A percentile compares a stretch with the other conserved stretches of the same genome.
These are phyloP conservation scores for Anthoceros angustus DNA, from an alignment of 225 moss, liverwort and hornwort genomes.

Conservation along the genomic window DNA sequence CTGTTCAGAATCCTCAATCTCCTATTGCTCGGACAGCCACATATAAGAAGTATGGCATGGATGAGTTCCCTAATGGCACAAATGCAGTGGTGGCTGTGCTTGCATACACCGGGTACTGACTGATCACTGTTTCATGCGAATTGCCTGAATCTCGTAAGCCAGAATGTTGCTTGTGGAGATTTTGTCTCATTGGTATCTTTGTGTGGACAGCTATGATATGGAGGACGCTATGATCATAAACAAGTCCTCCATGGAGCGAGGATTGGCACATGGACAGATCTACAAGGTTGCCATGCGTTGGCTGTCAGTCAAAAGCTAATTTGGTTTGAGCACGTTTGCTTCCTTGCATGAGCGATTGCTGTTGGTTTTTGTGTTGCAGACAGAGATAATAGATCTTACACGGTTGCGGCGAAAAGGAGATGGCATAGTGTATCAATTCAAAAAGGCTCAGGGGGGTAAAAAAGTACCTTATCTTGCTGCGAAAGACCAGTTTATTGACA, in stretches of 20 bases:
- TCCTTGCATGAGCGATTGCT: neutral
- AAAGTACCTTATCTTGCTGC: conserved; percentile 28
- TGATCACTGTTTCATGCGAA: neutral
- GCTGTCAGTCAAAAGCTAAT: no score
- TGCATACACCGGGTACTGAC: conserved; percentile 78
- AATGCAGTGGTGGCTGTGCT: conserved; percentile 96
- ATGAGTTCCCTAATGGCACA: conserved; percentile 82
- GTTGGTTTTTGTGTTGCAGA: conserved; percentile 23
- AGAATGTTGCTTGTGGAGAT: neutral
- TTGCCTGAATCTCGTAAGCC: conserved; percentile 4
- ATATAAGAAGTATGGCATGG: conserved; percentile 74
- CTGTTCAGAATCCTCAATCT: conserved; percentile 68
- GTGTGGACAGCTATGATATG: conserved; percentile 68
- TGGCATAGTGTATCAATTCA: conserved; percentile 73
- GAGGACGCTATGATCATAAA: conserved; percentile 99
- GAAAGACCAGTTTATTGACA: conserved; percentile 47
- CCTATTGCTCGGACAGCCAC: conserved; percentile 80
- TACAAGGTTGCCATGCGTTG: conserved; percentile 45
- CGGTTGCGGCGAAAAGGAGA: conserved; percentile 71
- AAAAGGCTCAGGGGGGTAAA: conserved; percentile 35
- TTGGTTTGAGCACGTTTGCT: no score
- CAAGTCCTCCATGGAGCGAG: conserved; percentile 93
- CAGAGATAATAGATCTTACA: conserved; percentile 77
- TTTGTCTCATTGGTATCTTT: neutral
- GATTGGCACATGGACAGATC: conserved; percentile 84